Evolutionary conservation across 495 filamentous ascomycete genomes (phyloP), one percentile per base, ranked within the genome.

Genomic region (Aspergillus campestris): DNA sequence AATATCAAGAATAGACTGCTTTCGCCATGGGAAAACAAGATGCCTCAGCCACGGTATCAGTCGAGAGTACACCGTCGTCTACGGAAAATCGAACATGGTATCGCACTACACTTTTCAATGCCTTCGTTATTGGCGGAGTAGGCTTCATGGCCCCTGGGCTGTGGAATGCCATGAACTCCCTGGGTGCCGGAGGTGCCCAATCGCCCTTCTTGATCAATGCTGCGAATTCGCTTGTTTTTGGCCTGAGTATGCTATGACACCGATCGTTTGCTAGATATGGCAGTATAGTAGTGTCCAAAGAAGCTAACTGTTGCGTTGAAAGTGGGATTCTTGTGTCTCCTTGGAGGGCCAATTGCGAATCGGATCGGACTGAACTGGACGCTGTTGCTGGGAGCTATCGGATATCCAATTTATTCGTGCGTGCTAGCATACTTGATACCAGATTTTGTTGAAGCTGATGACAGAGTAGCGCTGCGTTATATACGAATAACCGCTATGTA

Each of bases 181-280:
- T 83, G n/a, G 81, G 81, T 24, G 81, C 80, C 11, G 81, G 81
- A 34, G 81, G 81, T 28, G 69, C 70, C 10, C 67, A 75, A 49
- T 69, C 55, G 24, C 81, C 81, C 5, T 73, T 72, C 40, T 69
- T 83, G 30, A 71, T 83, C 44, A 83, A 83, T 49, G 73, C 71
- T n/a, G 80, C 77, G 3, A 83, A 83, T 58, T 72, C 79, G 0
- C 58, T 83, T n/a, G 79, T 77, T 1, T 83, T 83, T 49, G 73
- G 52, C 11, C 47, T 64, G 4, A 64, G 60, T 64, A 56, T 36
- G 56, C 1, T 4, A 24, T 24, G 18, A 24, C 4, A 24, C 18
- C 1, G 18, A 24, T 24, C 1, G 1, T 24, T 4, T 4, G 18
- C 4, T 24, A 2, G 18, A 24, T 24, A 1, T 24, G 4, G 18